Base-by-base conservation (phyloP, 2,329 filamentous ascomycete genomes). In the Pyricularia sp. region DNA sequence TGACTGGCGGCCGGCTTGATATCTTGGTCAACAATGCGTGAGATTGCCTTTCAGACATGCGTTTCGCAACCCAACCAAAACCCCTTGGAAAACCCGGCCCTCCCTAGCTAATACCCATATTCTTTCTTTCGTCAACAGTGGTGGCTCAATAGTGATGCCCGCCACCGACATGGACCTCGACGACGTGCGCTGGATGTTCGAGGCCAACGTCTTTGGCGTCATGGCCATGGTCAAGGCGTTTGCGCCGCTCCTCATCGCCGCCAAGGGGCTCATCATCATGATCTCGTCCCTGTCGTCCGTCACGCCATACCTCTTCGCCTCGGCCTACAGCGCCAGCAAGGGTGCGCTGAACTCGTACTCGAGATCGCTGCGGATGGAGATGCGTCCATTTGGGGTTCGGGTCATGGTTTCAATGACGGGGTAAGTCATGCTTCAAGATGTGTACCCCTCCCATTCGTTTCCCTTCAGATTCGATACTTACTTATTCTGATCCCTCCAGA, bases 21-120 rank as follows among this genome's bases (percentile, higher is more conserved):
- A 81, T 88, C 64, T 83, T 88, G 23, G 81, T 88, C 66, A 88
- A 88, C 76, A 88, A 88, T 70, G 85, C 86, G 84, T 86, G 71
- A 70, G 81, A 73, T 9, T 10, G n/a, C 64, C 31, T 33, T 33
- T 6, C 31, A n/a, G 12, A 66, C 20, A 9, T 28, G 26, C 11
- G 26, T 25, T n/a, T 25, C n/a, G 23, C 59, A 63, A n/a, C n/a
- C 59, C 59, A 63, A 26, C n/a, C 59, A 9, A 23, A 4, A 25
- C 17, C 59, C 14, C 23, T n/a, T 63, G 14, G 12, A 33, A 33
- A 33, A 10, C 2, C 10, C 2, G 5, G 6, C 31, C 10, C 6
- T 30, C 10, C 4, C 9, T 26, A 20, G 25, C 36, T 64, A 31
- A 67, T 6, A 7, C 26, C 31, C 4, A 3, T 36, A 25, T 50